Percentiles rank a stretch among this genome's conserved stretches.
These are phyloP conservation scores for Capsicum baccatum DNA, from an alignment of 257 asterid species.

Conservation along the genomic window DNA sequence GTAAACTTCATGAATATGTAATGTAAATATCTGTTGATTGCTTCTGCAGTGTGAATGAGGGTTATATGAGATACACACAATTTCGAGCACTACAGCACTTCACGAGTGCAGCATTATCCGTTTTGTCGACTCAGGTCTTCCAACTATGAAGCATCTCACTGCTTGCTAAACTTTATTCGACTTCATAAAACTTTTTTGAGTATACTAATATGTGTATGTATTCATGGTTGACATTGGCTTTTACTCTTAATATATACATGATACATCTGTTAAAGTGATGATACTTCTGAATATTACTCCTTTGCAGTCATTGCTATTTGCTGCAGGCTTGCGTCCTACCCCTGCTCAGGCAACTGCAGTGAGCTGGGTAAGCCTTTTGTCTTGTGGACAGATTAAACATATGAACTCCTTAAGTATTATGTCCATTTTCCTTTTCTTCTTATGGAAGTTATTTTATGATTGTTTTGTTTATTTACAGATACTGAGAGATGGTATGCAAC, in stretches of 20 bases:
- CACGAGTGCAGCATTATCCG: slow-evolving; percentile 90
- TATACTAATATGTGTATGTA: not conserved
- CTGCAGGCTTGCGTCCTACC: slow-evolving; percentile 99
- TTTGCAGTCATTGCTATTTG: slow-evolving; percentile 92
- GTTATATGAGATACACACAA: slow-evolving; percentile 92
- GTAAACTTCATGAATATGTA: slow-evolving; percentile 11
- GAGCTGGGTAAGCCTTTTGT: slow-evolving; percentile 76
- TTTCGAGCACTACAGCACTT: slow-evolving; percentile 96
- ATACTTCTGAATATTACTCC: slow-evolving; percentile 51
- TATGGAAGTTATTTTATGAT: slow-evolving; percentile 24
- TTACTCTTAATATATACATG: not conserved
- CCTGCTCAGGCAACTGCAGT: slow-evolving; percentile 99
- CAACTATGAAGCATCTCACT: slow-evolving; percentile 28
- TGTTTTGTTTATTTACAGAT: slow-evolving; percentile 55
- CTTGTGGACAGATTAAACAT: slow-evolving; percentile 29
- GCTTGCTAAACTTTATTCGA: slow-evolving; percentile 4
- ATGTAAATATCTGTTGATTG: slow-evolving; percentile 19
- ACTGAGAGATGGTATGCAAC: slow-evolving; percentile 97
- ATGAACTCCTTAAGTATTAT: not conserved
- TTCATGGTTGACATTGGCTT: not conserved
- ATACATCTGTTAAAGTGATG: slow-evolving; percentile 29
- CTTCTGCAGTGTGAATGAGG: slow-evolving; percentile 86
- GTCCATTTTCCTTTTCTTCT: not conserved
- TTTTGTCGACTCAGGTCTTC: slow-evolving; percentile 95
- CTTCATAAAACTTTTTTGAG: not conserved